phyloP scores from a whole-genome alignment of 169 alveolate genomes.

The Plasmodium reichenowi region DNA sequence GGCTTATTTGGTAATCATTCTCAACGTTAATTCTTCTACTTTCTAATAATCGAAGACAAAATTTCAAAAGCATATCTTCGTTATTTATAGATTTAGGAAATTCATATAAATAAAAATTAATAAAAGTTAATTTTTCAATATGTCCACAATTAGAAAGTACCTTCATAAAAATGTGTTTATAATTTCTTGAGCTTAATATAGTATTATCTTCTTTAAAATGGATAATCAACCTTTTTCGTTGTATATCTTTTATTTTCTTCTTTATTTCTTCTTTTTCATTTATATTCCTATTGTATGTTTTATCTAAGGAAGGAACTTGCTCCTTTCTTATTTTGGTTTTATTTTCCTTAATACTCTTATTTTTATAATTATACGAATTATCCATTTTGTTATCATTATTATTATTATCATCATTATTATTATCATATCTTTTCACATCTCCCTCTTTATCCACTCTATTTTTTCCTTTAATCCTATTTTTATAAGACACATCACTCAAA shows the following conservation, averaged over 20 bases:
- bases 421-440: too few species aligned
- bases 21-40: slow-evolving; percentile 11
- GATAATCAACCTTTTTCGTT: slow-evolving; percentile 12
- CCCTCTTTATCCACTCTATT: background rate
- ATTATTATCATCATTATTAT: too few species aligned
- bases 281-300: background rate
- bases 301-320: background rate
- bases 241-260: background rate
- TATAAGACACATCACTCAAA: background rate
- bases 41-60: slow-evolving; percentile 12
- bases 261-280: background rate
- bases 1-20: background rate
- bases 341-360: slow-evolving; percentile 1
- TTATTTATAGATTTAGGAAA: background rate
- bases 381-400: background rate
- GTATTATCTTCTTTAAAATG: slow-evolving; percentile 24
- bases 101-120: slow-evolving; percentile 35
- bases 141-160: slow-evolving; percentile 15
- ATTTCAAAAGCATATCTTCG: background rate
- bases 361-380: background rate
- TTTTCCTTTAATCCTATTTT: background rate
- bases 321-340: background rate
- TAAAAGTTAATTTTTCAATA: slow-evolving; percentile 14
- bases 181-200: background rate
- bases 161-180: background rate